These are phyloP conservation scores for Rhinocladiella similis DNA, from an alignment of 2,329 filamentous ascomycete genomes.

Conservation along the genomic window DNA sequence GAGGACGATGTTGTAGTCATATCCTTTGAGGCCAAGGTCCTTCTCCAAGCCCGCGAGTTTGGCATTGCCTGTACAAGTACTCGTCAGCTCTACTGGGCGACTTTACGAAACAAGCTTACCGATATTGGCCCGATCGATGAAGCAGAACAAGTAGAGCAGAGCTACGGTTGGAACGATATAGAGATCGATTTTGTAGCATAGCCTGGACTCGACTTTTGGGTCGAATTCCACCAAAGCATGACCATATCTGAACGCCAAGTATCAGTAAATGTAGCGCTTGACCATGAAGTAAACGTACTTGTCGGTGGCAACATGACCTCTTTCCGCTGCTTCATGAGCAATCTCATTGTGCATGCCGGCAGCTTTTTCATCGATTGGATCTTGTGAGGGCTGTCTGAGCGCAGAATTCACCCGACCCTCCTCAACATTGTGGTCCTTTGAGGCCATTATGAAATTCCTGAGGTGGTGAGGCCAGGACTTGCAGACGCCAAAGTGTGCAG, in stretches of 20 bases:
- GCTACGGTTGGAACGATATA: slow-evolving; percentile 66
- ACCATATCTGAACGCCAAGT: slow-evolving; percentile 44
- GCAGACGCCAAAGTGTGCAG: neutral
- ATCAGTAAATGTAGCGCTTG: neutral
- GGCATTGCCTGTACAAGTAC: slow-evolving; percentile 58
- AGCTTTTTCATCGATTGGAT: slow-evolving; percentile 34
- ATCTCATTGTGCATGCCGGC: slow-evolving; percentile 30
- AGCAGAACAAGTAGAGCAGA: slow-evolving; percentile 70
- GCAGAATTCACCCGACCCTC: slow-evolving; percentile 13
- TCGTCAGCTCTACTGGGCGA: slow-evolving; percentile 41
- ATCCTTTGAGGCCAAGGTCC: slow-evolving; percentile 59
- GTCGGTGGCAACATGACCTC: slow-evolving; percentile 50
- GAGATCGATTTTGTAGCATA: slow-evolving; percentile 66
- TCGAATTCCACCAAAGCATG: slow-evolving; percentile 57
- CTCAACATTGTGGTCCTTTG: slow-evolving; percentile 15
- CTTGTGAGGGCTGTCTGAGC: slow-evolving; percentile 18
- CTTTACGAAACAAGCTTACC: slow-evolving; percentile 46
- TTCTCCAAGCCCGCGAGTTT: slow-evolving; percentile 64
- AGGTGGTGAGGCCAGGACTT: neutral
- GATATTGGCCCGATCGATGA: slow-evolving; percentile 70
- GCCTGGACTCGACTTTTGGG: slow-evolving; percentile 54
- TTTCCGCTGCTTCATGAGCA: slow-evolving; percentile 31
- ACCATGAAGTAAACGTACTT: no score
- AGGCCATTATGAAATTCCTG: slow-evolving; percentile 8
- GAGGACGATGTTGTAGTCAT: slow-evolving; percentile 70